These are phyloP conservation scores for Avena atlantica DNA, from an alignment of 176 grass and related monocot species.

Conservation along the genomic window DNA sequence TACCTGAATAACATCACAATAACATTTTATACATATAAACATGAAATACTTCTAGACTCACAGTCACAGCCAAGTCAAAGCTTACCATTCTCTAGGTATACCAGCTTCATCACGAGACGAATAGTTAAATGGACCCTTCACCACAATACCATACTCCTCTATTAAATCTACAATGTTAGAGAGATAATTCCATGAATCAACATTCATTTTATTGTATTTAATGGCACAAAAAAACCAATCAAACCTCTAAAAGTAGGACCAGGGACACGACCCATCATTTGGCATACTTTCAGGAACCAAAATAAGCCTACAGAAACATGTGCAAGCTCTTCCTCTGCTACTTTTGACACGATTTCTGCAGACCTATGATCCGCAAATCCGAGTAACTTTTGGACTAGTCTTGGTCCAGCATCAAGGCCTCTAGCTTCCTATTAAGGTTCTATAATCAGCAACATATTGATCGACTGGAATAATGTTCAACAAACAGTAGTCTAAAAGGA, in stretches of 20 bases:
- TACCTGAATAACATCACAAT: constrained; percentile 60
- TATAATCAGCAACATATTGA: constrained; percentile 43
- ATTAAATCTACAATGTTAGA: constrained; percentile 63
- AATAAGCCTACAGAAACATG: constrained; percentile 82
- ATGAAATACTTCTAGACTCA: constrained; percentile 3
- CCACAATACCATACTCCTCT: constrained; percentile 72
- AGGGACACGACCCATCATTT: constrained; percentile 69
- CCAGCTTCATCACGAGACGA: constrained; percentile 78
- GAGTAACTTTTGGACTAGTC: constrained; percentile 76
- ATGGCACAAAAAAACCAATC: not conserved
- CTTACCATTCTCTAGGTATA: constrained; percentile 86
- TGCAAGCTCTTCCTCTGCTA: constrained; percentile 84
- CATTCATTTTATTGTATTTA: not conserved
- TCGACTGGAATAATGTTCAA: constrained; percentile 19
- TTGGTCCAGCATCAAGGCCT: constrained; percentile 95
- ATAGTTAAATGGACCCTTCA: constrained; percentile 96
- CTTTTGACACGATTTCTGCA: constrained; percentile 74
- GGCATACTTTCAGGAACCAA: constrained; percentile 82
- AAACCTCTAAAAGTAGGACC: constrained; percentile 81
- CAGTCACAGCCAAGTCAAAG: not conserved
- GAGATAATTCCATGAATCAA: constrained; percentile 22
- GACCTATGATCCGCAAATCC: constrained; percentile 81
- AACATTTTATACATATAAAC: constrained; percentile 21
- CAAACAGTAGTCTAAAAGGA: not conserved
- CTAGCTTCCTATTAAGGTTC: constrained; percentile 79